Base-by-base conservation (phyloP, 345 rosid genomes). In the Melaleuca alternifolia region DNA sequence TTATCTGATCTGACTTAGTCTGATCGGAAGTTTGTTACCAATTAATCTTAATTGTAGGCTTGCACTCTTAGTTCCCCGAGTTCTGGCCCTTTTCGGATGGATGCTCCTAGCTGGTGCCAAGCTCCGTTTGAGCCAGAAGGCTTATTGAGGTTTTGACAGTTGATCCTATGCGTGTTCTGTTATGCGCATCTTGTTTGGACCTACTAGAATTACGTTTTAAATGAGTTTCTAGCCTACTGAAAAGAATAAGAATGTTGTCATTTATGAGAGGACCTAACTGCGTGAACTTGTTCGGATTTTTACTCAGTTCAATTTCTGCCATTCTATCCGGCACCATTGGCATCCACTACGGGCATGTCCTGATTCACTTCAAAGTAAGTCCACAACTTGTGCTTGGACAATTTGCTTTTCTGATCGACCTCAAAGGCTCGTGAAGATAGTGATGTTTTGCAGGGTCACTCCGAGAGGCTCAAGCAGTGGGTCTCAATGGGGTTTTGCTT, bases 111-210 rank as follows among this genome's bases (percentile, higher is more conserved):
- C 56, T 94, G 95, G 97, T 94, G 97, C 84, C 91, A 1, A 2
- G 95, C 85, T 61, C 97, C 97, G 56, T 94, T 91, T 30, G 95
- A 94, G 84, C 97, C 97, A 2, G 97, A 94, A 93, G 97, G 97
- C 87, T 86, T 92, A 82, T 85, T 94, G 88, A 94, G 95, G 94
- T 93, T 71, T 41, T 71, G 51, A 65, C 48, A 82, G 33, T 75
- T 84, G 83, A 16, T 54, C 48, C 26, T n/a, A 76, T 26, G 2
- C 26, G 24, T 28, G 28, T 50, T 26, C 54, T 51, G 14, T 13
- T 50, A 15, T 24, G 44, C 37, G 21, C 81, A 71, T 71, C 81
- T 71, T 37, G 48, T 71, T 37, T 37, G 48, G 48, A 71, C 48
- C 46, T 41, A 37, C 48, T 18, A 71, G 46, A 13, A 33, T 71